Conservation (phyloP, 2,329 filamentous ascomycete species). For the Alternaria sp. region DNA sequence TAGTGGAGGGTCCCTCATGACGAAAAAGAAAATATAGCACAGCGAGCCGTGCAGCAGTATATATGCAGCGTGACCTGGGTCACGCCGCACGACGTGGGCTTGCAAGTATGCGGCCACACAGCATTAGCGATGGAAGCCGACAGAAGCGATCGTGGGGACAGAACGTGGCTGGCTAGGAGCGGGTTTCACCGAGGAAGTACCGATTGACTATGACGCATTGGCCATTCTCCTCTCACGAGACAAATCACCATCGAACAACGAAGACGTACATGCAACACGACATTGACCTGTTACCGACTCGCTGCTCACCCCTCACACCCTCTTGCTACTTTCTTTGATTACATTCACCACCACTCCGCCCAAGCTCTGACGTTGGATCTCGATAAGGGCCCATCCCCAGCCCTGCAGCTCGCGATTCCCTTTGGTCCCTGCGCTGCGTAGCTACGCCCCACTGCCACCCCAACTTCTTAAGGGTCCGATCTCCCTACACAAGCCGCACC, state of each 20-base stretch:
- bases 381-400: conserved; percentile 6
- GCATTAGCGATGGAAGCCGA: conserved; percentile 16
- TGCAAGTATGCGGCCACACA: conserved; percentile 6
- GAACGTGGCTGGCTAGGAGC: conserved; percentile 11
- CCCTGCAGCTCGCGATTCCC: conserved; percentile 16
- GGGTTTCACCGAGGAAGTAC: conserved; percentile 16
- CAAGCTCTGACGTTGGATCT: conserved; percentile 5
- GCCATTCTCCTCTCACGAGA: conserved; percentile 18
- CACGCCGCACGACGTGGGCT: conserved; percentile 1
- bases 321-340: conserved; percentile 11
- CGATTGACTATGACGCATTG: conserved; percentile 33
- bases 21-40: background rate
- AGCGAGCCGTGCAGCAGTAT: background rate
- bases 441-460: conserved; percentile 14
- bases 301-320: conserved; percentile 21
- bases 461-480: conserved; percentile 62
- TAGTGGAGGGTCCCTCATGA: background rate
- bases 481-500: conserved; percentile 73
- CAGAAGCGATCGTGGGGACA: conserved; percentile 19
- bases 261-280: conserved; percentile 43
- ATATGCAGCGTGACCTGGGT: conserved; percentile 14
- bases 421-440: conserved; percentile 23
- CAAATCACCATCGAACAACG: conserved; percentile 46
- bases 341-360: conserved; percentile 5
- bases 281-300: conserved; percentile 23